Percentiles rank a stretch among this genome's conserved stretches.
Conservation (phyloP, 1,284 basidiomycete species). For the Trametes hirsuta region DNA sequence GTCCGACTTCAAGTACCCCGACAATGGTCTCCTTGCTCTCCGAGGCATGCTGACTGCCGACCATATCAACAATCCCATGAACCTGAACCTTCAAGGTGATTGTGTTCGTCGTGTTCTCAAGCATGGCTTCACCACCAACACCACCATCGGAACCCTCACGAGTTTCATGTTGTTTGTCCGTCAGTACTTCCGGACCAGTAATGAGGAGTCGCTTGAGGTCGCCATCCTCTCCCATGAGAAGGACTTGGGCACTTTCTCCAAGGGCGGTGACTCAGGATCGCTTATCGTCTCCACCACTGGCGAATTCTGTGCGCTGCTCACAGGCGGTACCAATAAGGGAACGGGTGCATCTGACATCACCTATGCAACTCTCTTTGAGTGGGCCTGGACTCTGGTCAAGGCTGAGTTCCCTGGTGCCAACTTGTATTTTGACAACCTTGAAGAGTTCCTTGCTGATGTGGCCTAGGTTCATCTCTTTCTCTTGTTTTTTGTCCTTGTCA, state of each 20-base stretch:
- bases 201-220: slow-evolving; percentile 25
- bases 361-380: slow-evolving; percentile 38
- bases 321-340: slow-evolving; percentile 32
- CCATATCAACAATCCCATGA: slow-evolving; percentile 33
- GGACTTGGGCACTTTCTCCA: slow-evolving; percentile 38
- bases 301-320: slow-evolving; percentile 38
- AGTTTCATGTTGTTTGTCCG: background rate
- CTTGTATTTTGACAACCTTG: slow-evolving; percentile 31
- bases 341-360: slow-evolving; percentile 36
- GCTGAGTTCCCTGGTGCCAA: slow-evolving; percentile 34
- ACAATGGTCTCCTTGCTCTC: slow-evolving; percentile 33
- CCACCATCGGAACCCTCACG: slow-evolving; percentile 6
- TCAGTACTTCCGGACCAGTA: slow-evolving; percentile 1
- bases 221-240: slow-evolving; percentile 35
- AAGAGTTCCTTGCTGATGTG: background rate
- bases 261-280: slow-evolving; percentile 32
- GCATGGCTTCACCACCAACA: slow-evolving; percentile 6
- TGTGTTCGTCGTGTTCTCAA: slow-evolving; percentile 32
- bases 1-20: slow-evolving; percentile 39
- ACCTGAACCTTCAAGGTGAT: slow-evolving; percentile 29
- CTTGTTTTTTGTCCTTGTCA: background rate
- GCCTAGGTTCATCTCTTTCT: slow-evolving; percentile 9
- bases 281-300: slow-evolving; percentile 26
- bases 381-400: slow-evolving; percentile 36
- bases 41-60: slow-evolving; percentile 36